Percentiles rank a stretch among this genome's conserved stretches.
These are phyloP conservation scores for Clarireedia hainanense DNA, from an alignment of 2,329 filamentous ascomycete genomes.

Conservation along the genomic window DNA sequence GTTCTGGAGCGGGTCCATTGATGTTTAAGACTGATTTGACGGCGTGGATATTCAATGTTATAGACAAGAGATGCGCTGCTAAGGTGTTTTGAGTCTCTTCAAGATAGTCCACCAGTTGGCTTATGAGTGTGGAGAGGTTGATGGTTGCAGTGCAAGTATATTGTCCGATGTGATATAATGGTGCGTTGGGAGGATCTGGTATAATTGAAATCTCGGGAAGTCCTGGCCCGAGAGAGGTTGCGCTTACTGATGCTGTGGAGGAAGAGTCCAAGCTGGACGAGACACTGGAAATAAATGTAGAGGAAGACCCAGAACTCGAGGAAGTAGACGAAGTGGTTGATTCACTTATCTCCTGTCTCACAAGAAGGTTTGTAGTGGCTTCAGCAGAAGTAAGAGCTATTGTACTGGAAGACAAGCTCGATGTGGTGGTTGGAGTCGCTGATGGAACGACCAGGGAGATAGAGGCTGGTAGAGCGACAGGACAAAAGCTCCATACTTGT, in stretches of 20 bases:
- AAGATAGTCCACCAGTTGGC: slow-evolving; percentile 46
- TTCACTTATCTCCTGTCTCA: not conserved
- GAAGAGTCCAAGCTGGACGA: not conserved
- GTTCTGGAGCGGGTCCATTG: slow-evolving; percentile 34
- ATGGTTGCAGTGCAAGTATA: slow-evolving; percentile 47
- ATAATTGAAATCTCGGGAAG: slow-evolving; percentile 13
- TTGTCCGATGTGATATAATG: slow-evolving; percentile 40
- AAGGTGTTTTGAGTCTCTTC: slow-evolving; percentile 44
- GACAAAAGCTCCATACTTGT: slow-evolving; percentile 52
- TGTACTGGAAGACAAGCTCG: slow-evolving; percentile 19
- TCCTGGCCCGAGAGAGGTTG: slow-evolving; percentile 16
- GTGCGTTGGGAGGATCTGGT: slow-evolving; percentile 18
- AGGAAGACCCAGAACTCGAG: not conserved
- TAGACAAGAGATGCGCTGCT: slow-evolving; percentile 43
- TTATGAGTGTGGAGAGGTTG: slow-evolving; percentile 41
- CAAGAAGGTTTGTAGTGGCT: not conserved
- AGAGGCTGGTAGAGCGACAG: slow-evolving; percentile 32
- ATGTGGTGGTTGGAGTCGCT: slow-evolving; percentile 13
- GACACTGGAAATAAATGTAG: not conserved
- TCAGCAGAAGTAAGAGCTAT: not conserved
- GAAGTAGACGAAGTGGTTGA: too few species aligned
- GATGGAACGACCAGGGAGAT: not conserved
- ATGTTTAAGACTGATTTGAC: slow-evolving; percentile 38
- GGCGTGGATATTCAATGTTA: slow-evolving; percentile 53
- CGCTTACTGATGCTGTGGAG: not conserved